Evolutionary conservation across 352 stramenopile species (phyloP).

Genomic region (Thalassiosira allenii): DNA sequence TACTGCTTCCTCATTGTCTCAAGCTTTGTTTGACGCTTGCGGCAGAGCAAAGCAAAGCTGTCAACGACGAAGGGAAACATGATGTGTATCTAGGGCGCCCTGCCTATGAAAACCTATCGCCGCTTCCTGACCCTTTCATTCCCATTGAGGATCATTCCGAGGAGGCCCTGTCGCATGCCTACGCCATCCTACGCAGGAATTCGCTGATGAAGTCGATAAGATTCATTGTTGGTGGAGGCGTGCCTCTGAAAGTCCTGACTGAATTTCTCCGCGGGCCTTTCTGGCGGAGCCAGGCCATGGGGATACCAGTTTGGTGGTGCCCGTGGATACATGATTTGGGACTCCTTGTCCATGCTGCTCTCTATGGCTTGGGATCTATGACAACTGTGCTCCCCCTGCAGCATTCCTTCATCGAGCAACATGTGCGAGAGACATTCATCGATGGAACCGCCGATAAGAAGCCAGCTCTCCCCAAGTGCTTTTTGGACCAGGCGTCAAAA

Average conservation of each 20-base stretch:
- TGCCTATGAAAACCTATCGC: slow-evolving; percentile 47
- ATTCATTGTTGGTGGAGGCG: slow-evolving; percentile 68
- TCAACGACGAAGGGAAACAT: slow-evolving; percentile 49
- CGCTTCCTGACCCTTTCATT: slow-evolving; percentile 82
- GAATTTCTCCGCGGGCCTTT: slow-evolving; percentile 55
- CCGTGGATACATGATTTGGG: slow-evolving; percentile 88
- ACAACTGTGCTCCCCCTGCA: slow-evolving; percentile 62
- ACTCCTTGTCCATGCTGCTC: slow-evolving; percentile 79
- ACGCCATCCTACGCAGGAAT: slow-evolving; percentile 74
- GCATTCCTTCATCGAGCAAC: slow-evolving; percentile 54
- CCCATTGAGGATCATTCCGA: slow-evolving; percentile 75
- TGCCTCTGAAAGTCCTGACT: slow-evolving; percentile 42
- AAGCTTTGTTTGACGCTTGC: slow-evolving; percentile 73
- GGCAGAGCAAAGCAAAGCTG: slow-evolving; percentile 56
- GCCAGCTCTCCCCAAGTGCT: slow-evolving; percentile 43
- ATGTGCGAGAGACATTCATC: slow-evolving; percentile 71
- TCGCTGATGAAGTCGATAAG: slow-evolving; percentile 75
- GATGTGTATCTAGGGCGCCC: slow-evolving; percentile 57
- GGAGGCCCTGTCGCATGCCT: slow-evolving; percentile 72
- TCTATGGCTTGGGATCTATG: slow-evolving; percentile 73
- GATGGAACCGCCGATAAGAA: slow-evolving; percentile 47
- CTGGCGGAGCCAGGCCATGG: slow-evolving; percentile 53
- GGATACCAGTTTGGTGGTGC: slow-evolving; percentile 88
- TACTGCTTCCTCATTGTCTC: slow-evolving; percentile 83
- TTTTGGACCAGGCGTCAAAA: slow-evolving; percentile 45